Percentiles rank a stretch among this genome's conserved stretches.
Conservation (phyloP, 805 yeast genomes). For the Candida sonorensis region DNA sequence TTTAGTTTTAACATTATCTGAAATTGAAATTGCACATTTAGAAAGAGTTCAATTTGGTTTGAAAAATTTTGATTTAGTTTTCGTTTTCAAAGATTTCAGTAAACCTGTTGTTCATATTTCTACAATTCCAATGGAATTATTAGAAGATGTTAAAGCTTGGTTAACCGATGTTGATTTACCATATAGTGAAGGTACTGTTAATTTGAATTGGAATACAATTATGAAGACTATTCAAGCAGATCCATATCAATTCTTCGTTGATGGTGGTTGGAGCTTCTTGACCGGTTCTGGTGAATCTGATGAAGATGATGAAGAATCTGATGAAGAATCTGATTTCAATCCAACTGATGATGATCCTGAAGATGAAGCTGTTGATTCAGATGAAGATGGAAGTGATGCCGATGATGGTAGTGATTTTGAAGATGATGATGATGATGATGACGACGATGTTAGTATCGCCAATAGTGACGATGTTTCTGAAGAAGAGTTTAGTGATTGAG, state of each 20-base stretch:
- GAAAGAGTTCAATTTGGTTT: conserved; percentile 97
- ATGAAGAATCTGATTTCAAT: conserved; percentile 59
- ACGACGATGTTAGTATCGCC: conserved; percentile 18
- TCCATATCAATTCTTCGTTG: conserved; percentile 88
- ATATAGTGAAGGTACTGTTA: conserved; percentile 88
- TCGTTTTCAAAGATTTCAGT: conserved; percentile 85
- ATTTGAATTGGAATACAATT: conserved; percentile 90
- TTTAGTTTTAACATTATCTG: conserved; percentile 82
- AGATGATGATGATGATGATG: conserved; percentile 20
- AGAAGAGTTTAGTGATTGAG: conserved; percentile 26
- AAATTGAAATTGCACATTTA: conserved; percentile 88
- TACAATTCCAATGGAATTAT: conserved; percentile 86
- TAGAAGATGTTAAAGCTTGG: conserved; percentile 95
- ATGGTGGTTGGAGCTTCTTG: conserved; percentile 96
- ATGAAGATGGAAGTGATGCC: conserved; percentile 22
- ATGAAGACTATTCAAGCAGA: conserved; percentile 91
- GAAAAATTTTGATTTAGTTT: conserved; percentile 94
- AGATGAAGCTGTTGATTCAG: conserved; percentile 39
- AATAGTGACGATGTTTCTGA: conserved; percentile 23
- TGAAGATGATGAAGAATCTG: conserved; percentile 60
- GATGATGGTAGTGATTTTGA: conserved; percentile 19
- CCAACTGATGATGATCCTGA: conserved; percentile 55
- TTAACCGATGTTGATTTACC: conserved; percentile 97
- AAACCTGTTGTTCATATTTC: conserved; percentile 88
- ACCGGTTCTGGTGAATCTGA: conserved; percentile 83